Conservation (phyloP, 495 filamentous ascomycete genomes). For the Daldinia caldariorum region DNA sequence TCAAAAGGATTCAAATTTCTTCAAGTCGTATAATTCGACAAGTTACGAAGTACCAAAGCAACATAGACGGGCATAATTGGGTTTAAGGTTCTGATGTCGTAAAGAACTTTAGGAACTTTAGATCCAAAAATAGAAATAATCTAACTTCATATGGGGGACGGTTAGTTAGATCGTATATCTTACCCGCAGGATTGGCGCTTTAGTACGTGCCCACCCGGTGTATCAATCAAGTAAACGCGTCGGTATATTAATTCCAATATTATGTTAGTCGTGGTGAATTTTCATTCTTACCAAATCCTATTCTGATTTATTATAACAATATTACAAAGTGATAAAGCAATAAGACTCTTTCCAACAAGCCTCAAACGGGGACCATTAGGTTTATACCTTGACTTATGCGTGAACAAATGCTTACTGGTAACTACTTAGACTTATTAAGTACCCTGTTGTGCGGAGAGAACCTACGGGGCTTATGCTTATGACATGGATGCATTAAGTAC, state of each 20-base stretch:
- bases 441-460: too few species aligned
- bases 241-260: background rate
- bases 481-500: constrained; percentile 16
- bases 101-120: constrained; percentile 4
- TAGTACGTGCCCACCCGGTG: background rate
- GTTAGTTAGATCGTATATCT: constrained; percentile 40
- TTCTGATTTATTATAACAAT: too few species aligned
- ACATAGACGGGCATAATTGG: background rate
- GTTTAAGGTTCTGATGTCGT: constrained; percentile 28
- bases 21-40: constrained; percentile 6
- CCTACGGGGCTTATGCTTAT: background rate
- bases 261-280: background rate
- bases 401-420: too few species aligned
- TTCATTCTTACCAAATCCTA: background rate
- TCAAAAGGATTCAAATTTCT: background rate
- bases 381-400: background rate
- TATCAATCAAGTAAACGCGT: background rate
- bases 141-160: constrained; percentile 17
- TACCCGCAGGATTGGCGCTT: constrained; percentile 27
- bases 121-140: constrained; percentile 36
- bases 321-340: too few species aligned
- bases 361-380: background rate
- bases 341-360: background rate
- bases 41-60: background rate
- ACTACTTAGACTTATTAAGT: too few species aligned